Conservation (phyloP, 108 stramenopile genomes). For the Skeletonema tropicum region DNA sequence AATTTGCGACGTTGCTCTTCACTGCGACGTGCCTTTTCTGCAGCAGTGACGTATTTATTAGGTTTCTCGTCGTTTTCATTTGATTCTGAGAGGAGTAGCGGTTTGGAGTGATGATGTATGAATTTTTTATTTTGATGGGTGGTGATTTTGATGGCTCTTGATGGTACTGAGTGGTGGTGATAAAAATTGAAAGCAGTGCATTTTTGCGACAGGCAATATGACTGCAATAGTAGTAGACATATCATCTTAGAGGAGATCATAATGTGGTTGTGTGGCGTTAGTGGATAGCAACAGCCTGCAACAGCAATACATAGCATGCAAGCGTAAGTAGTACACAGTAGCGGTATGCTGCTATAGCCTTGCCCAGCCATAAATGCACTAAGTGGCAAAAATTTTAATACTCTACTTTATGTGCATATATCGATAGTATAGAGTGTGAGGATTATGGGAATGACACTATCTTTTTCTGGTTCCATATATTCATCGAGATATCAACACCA, state of each 20-base stretch:
- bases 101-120: neutral
- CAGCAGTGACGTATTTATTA: conserved; percentile 18
- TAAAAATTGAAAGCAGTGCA: neutral
- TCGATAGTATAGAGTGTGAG: too few species aligned
- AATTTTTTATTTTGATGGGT: neutral
- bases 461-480: too few species aligned
- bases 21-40: conserved; percentile 65
- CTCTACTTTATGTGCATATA: too few species aligned
- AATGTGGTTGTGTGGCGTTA: neutral
- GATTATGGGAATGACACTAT: too few species aligned
- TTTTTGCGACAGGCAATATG: neutral
- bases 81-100: neutral
- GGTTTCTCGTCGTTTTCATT: neutral
- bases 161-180: neutral
- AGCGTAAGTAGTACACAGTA: too few species aligned
- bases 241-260: neutral
- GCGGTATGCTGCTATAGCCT: too few species aligned
- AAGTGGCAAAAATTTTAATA: too few species aligned
- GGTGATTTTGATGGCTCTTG: neutral
- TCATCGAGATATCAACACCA: too few species aligned
- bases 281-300: too few species aligned
- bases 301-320: too few species aligned
- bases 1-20: conserved; percentile 66
- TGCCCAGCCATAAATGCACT: too few species aligned
- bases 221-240: neutral